phyloP scores from a whole-genome alignment of 2,329 filamentous ascomycete species.

The Thelonectria rubi region DNA sequence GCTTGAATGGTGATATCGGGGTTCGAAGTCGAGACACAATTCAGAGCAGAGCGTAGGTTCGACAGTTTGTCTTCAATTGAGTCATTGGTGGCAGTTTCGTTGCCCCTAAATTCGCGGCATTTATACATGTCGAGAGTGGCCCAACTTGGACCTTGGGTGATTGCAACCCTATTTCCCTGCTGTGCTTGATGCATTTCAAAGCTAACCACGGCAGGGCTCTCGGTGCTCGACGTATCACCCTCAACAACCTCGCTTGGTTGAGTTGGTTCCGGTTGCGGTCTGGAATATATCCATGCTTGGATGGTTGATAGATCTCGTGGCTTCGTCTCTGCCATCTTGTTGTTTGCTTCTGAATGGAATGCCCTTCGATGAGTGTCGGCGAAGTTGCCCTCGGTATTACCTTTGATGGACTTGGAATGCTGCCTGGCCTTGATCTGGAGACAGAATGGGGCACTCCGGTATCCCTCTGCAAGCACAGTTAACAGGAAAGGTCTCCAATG shows the following conservation, averaged over 20 bases:
- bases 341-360: not conserved
- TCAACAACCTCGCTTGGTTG: not conserved
- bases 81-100: not conserved
- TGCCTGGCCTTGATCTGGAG: not conserved
- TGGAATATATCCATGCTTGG: not conserved
- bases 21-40: not conserved
- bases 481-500: not conserved
- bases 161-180: not conserved
- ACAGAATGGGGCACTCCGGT: not conserved
- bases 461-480: not conserved
- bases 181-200: not conserved
- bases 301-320: not conserved
- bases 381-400: not conserved
- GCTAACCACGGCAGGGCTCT: not conserved
- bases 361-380: not conserved
- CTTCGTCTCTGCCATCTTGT: not conserved
- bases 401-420: not conserved
- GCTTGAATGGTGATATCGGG: not conserved
- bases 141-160: not conserved
- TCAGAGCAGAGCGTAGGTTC: not conserved
- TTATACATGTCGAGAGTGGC: not conserved
- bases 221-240: too few relatives aligned
- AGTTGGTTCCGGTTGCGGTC: not conserved
- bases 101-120: not conserved
- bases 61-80: not conserved